These are phyloP conservation scores for Xylaria sp. DNA, from an alignment of 2,329 filamentous ascomycete species.

Conservation along the genomic window DNA sequence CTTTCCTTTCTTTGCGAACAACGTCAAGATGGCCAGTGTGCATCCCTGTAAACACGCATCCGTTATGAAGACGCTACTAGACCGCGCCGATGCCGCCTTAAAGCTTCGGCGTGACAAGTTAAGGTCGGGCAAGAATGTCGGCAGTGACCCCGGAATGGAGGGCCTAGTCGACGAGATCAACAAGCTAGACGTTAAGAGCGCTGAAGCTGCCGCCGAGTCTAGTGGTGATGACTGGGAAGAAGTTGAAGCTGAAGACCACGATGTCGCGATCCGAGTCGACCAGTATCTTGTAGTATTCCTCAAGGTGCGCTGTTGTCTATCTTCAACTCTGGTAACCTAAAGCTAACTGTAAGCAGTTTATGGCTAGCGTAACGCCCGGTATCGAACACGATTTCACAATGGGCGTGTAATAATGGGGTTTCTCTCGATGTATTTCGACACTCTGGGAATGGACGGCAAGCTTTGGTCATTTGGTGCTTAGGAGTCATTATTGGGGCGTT, in stretches of 20 bases:
- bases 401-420: conserved; percentile 72
- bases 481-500: conserved; percentile 36
- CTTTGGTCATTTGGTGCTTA: conserved; percentile 26
- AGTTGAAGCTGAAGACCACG: conserved; percentile 73
- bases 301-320: conserved; percentile 66
- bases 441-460: conserved; percentile 2
- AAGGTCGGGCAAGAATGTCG: conserved; percentile 65
- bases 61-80: conserved; percentile 97
- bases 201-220: conserved; percentile 63
- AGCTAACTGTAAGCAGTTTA: conserved; percentile 64
- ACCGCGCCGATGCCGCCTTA: conserved; percentile 91
- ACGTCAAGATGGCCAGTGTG: conserved; percentile 94
- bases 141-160: conserved; percentile 74
- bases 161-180: conserved; percentile 85
- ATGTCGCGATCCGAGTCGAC: conserved; percentile 86
- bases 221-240: conserved; percentile 74
- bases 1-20: conserved; percentile 92
- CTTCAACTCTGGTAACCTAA: neutral
- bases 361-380: conserved; percentile 90
- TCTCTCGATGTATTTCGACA: conserved; percentile 20
- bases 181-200: conserved; percentile 68
- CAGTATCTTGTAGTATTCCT: conserved; percentile 89
- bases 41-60: conserved; percentile 97
- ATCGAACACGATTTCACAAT: conserved; percentile 99
- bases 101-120: conserved; percentile 89